Evolutionary conservation across 2,329 filamentous ascomycete genomes (phyloP).

Genomic region (Clarireedia monteithiana): DNA sequence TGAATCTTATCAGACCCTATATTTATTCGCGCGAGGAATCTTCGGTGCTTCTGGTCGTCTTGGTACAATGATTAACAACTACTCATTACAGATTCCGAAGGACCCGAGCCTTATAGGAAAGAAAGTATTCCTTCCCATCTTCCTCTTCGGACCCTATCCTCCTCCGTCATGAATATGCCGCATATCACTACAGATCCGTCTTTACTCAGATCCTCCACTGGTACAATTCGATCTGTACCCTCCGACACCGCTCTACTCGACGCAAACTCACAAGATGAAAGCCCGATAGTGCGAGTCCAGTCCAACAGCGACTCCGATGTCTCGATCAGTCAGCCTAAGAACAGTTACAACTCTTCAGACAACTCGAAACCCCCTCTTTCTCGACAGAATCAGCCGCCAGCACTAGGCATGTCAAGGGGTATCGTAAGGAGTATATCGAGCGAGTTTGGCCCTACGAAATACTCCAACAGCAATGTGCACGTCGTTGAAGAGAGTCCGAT

Average conservation of each 20-base stretch:
- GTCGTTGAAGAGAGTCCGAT: conserved; percentile 13
- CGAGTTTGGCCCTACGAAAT: conserved; percentile 25
- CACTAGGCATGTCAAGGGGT: conserved; percentile 10
- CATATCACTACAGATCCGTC: conserved; percentile 7
- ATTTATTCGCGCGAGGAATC: not conserved
- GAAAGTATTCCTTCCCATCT: conserved; percentile 2
- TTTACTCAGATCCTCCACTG: conserved; percentile 15
- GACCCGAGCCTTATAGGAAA: not conserved
- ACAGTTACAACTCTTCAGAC: conserved; percentile 11
- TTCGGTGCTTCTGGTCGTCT: not conserved
- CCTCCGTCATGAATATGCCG: conserved; percentile 25
- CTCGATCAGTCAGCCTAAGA: conserved; percentile 18
- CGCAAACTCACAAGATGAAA: conserved; percentile 9
- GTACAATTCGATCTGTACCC: conserved; percentile 26
- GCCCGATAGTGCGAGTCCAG: conserved; percentile 2
- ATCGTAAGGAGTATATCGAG: conserved; percentile 24
- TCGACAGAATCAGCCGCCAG: conserved; percentile 17
- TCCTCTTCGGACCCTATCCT: conserved; percentile 6
- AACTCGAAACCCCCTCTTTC: conserved; percentile 17
- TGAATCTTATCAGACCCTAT: not conserved
- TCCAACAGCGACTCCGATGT: conserved; percentile 13
- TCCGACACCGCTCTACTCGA: conserved; percentile 15
- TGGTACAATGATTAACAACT: conserved; percentile 4
- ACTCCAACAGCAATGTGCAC: conserved; percentile 15
- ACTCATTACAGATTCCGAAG: not conserved